Base-by-base conservation (phyloP, 352 stramenopile genomes). In the Aphanomyces astaci region DNA sequence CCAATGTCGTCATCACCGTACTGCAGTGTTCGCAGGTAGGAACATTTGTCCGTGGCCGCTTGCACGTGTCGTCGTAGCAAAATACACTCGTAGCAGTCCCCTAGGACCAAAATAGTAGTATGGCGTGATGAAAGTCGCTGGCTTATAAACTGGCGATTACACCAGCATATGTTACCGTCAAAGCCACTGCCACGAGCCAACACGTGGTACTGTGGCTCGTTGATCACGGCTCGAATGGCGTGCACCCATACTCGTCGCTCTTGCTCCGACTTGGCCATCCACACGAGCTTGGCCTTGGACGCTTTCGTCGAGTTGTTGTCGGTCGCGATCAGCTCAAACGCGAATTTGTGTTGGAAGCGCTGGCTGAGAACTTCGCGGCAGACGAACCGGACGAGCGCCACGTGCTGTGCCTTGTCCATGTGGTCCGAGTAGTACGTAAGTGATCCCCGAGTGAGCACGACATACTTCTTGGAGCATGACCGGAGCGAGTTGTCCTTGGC, bases 401-500 rank as follows among this genome's bases (percentile, higher is more conserved):
- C 4, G 7, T 2, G 57, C 39, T 51, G 28, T 11, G 32, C 24
- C 30, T 66, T 52, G 22, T 43, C 48, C 25, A 25, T 19, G 4
- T 43, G 22, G 36, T 68, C 62, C 7, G 62, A 25, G 27, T 59
- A 68, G 36, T 59, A 59, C 1, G 40, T 60, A 17, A 68, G 49
- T 10, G 39, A 43, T 3, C 62, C 48, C 0, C 33, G 62, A 9
- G 62, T 68, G 9, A 68, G 39, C n/a, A 68, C 33, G 7, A 59
- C 62, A 39, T 59, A 68, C 30, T 68, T 68, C 25, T 68, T 68
- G 7, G 62, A 27, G 33, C 62, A 59, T 5, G 62, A 59, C 11
- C 62, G 62, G 15, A 68, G 51, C 46, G 62, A 68, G 32, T 68
- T 68, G 62, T 68, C 62, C 24, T 68, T 68, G 32, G 62, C 62